phyloP scores from a whole-genome alignment of 225 moss, liverwort and hornwort species.

The Physcomitrellopsis africana region DNA sequence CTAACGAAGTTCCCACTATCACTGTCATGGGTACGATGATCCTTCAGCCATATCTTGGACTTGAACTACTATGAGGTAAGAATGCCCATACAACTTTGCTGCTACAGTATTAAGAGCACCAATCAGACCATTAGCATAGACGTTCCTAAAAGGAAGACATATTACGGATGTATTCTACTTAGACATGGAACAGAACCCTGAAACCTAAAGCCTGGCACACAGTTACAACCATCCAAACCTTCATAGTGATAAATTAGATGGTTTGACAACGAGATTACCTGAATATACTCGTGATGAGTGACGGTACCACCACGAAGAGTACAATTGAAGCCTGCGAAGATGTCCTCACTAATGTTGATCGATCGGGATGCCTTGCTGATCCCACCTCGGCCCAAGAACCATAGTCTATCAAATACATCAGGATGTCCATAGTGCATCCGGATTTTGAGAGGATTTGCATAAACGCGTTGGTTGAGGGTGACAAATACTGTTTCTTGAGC shows the following conservation, averaged over 20 bases:
- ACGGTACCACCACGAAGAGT: constrained; percentile 91
- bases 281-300: constrained; percentile 97
- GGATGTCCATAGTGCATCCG: constrained; percentile 99
- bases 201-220: background rate
- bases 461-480: constrained; percentile 96
- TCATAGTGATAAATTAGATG: background rate
- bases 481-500: constrained; percentile 97
- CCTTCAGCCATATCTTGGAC: background rate
- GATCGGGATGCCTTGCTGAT: constrained; percentile 93
- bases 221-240: background rate
- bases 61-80: background rate
- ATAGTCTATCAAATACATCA: constrained; percentile 93
- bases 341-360: constrained; percentile 98
- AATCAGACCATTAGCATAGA: constrained; percentile 9
- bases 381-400: constrained; percentile 90
- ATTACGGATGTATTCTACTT: background rate
- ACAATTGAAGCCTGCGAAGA: constrained; percentile 93
- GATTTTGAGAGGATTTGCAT: constrained; percentile 90
- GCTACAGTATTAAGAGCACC: background rate
- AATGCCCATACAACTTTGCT: background rate
- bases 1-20: background rate
- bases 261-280: constrained; percentile 48
- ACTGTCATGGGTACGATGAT: background rate
- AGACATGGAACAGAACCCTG: background rate
- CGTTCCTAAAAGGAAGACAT: background rate